These are phyloP conservation scores for Cryomyces minteri DNA, from an alignment of 495 filamentous ascomycete genomes.

Conservation along the genomic window DNA sequence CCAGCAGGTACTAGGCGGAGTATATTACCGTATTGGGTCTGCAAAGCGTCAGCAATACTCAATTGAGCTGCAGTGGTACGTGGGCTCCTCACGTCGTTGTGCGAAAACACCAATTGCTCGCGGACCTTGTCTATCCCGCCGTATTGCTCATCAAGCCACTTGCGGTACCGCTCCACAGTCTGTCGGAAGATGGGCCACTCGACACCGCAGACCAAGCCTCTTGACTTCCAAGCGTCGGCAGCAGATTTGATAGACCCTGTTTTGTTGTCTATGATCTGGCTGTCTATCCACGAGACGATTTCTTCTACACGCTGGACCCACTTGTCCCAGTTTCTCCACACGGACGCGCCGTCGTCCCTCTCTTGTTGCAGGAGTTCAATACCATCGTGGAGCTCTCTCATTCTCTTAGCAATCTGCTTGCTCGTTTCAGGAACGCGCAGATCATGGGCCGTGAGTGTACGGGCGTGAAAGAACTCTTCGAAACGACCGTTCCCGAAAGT, in stretches of 20 bases:
- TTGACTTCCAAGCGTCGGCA: conserved; percentile 38
- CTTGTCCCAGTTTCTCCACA: conserved; percentile 89
- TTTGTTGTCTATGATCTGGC: conserved; percentile 33
- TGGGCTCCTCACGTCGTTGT: conserved; percentile 64
- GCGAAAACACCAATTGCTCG: conserved; percentile 72
- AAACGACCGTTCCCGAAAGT: conserved; percentile 95
- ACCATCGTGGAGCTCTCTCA: conserved; percentile 90
- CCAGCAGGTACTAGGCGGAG: conserved; percentile 70
- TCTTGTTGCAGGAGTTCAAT: conserved; percentile 71
- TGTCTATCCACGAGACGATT: conserved; percentile 59
- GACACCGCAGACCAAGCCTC: conserved; percentile 67
- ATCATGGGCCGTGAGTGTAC: conserved; percentile 56
- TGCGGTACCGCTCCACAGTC: conserved; percentile 59
- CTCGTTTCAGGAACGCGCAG: conserved; percentile 67
- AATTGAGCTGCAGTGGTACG: no score
- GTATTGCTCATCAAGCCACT: conserved; percentile 53
- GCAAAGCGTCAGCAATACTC: neutral
- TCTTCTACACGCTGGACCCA: conserved; percentile 72
- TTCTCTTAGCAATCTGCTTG: conserved; percentile 91
- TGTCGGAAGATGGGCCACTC: conserved; percentile 64
- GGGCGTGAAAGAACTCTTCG: conserved; percentile 78
- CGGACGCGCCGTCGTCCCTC: conserved; percentile 54
- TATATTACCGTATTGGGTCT: conserved; percentile 98
- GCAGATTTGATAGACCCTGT: conserved; percentile 18
- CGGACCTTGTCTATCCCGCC: conserved; percentile 46